A percentile compares a stretch with the other conserved stretches of the same genome.
Evolutionary conservation across 73 alveolate genomes (phyloP).

Genomic region (Paramecium primaurelia): DNA sequence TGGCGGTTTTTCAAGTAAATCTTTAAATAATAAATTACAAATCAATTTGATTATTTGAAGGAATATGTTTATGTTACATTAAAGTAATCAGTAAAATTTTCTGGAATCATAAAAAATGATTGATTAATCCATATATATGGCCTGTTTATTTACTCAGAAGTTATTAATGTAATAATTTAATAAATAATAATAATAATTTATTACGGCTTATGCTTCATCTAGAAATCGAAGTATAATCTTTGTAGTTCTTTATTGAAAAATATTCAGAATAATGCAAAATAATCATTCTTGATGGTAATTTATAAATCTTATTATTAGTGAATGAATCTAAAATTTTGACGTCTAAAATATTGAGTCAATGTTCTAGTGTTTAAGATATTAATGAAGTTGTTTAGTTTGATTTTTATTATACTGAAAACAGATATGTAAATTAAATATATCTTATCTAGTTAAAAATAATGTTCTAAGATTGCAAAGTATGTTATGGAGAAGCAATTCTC

Average conservation of each 20-base stretch:
- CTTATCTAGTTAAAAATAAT: not conserved
- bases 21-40: not conserved
- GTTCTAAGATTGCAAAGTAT: not conserved
- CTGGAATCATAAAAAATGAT: not conserved
- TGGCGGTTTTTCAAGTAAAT: not conserved
- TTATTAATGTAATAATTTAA: not conserved
- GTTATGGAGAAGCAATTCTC: constrained; percentile 1
- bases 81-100: not conserved
- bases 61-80: not conserved
- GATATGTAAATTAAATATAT: not conserved
- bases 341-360: not conserved
- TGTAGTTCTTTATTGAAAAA: not conserved
- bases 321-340: not conserved
- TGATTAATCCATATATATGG: not conserved
- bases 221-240: not conserved
- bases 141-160: not conserved
- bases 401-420: not conserved
- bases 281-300: not conserved
- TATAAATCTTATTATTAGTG: not conserved
- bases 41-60: not conserved
- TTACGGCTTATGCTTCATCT: constrained; percentile 25
- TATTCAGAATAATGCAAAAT: not conserved
- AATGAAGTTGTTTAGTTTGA: not conserved
- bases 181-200: not conserved
- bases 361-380: not conserved